Conservation (phyloP, 768 basidiomycete genomes). For the Lanmaoa rubissima region DNA sequence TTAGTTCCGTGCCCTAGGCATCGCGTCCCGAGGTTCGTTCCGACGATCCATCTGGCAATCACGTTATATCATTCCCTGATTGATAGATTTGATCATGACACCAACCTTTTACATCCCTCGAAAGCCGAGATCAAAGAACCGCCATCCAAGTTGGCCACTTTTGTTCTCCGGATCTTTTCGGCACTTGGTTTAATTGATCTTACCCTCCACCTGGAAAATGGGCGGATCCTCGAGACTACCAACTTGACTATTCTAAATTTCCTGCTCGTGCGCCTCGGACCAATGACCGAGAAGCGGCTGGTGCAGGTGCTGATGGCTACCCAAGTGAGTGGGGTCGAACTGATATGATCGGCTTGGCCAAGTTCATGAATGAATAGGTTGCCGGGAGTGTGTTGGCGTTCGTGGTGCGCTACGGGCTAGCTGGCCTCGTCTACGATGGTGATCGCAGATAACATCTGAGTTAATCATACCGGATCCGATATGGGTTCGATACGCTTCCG, state of each 20-base stretch:
- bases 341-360: not conserved
- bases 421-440: conserved; percentile 87
- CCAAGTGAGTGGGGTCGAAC: conserved; percentile 50
- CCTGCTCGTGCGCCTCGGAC: conserved; percentile 74
- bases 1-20: conserved; percentile 93
- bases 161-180: conserved; percentile 60
- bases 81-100: conserved; percentile 67
- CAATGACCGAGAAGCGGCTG: conserved; percentile 81
- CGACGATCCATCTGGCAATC: not conserved
- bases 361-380: conserved; percentile 41
- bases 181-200: conserved; percentile 66
- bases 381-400: conserved; percentile 82
- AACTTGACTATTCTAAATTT: conserved; percentile 93
- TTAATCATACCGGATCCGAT: not conserved
- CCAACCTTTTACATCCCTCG: conserved; percentile 79
- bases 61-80: not conserved
- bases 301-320: conserved; percentile 69
- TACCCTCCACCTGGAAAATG: conserved; percentile 50
- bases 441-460: conserved; percentile 61
- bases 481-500: not conserved
- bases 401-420: conserved; percentile 84
- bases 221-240: conserved; percentile 65
- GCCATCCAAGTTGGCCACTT: conserved; percentile 51
- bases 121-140: conserved; percentile 57
- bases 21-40: conserved; percentile 78